A percentile compares a stretch with the other conserved stretches of the same genome.
Evolutionary conservation across 345 rosid species (phyloP).

Genomic region (Microcos paniculata): DNA sequence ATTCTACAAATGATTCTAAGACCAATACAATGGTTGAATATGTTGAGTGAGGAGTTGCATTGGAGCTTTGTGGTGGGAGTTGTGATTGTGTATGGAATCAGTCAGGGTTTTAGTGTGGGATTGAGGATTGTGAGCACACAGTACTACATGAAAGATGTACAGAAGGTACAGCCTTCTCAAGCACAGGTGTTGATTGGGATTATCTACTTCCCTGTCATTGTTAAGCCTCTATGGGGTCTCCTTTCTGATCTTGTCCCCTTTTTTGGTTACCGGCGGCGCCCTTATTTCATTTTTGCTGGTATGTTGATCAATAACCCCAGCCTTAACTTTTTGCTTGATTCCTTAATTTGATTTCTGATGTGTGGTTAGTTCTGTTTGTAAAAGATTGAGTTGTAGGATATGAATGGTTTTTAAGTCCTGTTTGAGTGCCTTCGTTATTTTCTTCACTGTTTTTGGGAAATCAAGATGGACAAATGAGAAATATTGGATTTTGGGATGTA

Average conservation of each 20-base stretch:
- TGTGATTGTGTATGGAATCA: constrained; percentile 60
- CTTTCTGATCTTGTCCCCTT: constrained; percentile 64
- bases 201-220: constrained; percentile 60
- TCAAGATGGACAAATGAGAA: not conserved
- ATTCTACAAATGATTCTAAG: constrained; percentile 23
- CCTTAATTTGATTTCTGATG: not conserved
- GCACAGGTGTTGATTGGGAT: constrained; percentile 49
- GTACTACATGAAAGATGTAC: constrained; percentile 77
- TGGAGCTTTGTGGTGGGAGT: constrained; percentile 74
- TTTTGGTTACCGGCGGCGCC: constrained; percentile 56
- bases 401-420: not conserved
- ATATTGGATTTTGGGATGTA: not conserved
- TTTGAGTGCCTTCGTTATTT: not conserved
- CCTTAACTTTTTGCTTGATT: not conserved
- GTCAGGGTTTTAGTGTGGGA: constrained; percentile 61
- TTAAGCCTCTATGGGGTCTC: constrained; percentile 76
- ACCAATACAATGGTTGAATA: constrained; percentile 53
- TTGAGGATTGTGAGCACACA: constrained; percentile 54
- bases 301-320: not conserved
- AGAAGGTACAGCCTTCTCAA: constrained; percentile 64
- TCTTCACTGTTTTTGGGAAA: not conserved
- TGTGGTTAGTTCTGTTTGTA: not conserved
- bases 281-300: constrained; percentile 71
- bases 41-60: constrained; percentile 50
- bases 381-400: not conserved